phyloP scores from a whole-genome alignment of 345 rosid species.

The Odontarrhena argentea region DNA sequence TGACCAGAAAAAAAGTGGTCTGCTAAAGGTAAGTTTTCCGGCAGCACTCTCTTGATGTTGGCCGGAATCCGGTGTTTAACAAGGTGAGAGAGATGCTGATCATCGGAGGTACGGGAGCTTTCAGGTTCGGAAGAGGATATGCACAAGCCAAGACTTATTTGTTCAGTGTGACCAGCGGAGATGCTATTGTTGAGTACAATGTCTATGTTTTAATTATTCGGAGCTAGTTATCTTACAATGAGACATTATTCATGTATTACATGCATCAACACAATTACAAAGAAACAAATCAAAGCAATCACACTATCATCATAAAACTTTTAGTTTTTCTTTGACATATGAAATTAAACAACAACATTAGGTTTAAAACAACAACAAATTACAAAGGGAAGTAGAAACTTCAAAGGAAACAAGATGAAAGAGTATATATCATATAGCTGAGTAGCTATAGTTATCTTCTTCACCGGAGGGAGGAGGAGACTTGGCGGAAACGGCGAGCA shows the following conservation, averaged over 20 bases:
- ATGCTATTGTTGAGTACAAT: constrained; percentile 56
- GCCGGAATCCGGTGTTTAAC: constrained; percentile 37
- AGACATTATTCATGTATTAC: too few relatives aligned
- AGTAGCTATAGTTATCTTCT: constrained; percentile 53
- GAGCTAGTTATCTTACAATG: too few relatives aligned
- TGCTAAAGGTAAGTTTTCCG: constrained; percentile 50
- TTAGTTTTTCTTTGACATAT: too few relatives aligned
- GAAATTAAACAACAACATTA: constrained; percentile 3
- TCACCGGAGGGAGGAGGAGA: constrained; percentile 38
- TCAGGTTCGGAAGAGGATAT: constrained; percentile 57
- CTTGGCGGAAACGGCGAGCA: constrained; percentile 51
- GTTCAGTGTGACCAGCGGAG: constrained; percentile 37
- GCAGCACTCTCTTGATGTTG: constrained; percentile 52
- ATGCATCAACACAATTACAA: too few relatives aligned
- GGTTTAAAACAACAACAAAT: background rate
- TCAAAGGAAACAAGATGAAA: background rate
- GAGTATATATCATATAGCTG: constrained; percentile 43
- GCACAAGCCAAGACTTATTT: constrained; percentile 43
- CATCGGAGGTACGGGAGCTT: constrained; percentile 55
- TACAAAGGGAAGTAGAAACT: background rate
- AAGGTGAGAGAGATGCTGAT: constrained; percentile 56
- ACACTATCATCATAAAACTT: too few relatives aligned
- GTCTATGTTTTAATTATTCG: constrained; percentile 38
- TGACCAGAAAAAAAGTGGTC: constrained; percentile 32
- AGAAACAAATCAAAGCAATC: too few relatives aligned